phyloP scores from a whole-genome alignment of 306 rosid genomes.

The Mucuna pruriens region DNA sequence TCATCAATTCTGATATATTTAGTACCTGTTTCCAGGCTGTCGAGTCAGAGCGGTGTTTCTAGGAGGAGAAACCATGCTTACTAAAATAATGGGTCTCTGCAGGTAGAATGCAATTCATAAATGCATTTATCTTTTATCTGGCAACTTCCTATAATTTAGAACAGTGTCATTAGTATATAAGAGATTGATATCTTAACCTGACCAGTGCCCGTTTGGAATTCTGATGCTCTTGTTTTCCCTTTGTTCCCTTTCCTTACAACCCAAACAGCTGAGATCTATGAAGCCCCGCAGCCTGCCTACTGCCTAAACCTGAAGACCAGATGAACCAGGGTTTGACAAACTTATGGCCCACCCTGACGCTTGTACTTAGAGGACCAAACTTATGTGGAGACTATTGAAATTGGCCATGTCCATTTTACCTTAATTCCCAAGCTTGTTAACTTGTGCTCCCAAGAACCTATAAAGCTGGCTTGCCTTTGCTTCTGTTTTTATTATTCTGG shows the following conservation, averaged over 20 bases:
- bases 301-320: conserved; percentile 97
- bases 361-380: conserved; percentile 82
- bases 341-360: conserved; percentile 95
- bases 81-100: conserved; percentile 42
- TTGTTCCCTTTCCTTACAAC: conserved; percentile 92
- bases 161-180: conserved; percentile 46
- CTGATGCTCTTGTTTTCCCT: conserved; percentile 97
- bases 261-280: conserved; percentile 97
- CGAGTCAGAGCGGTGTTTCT: conserved; percentile 52
- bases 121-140: conserved; percentile 48
- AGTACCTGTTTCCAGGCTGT: conserved; percentile 47
- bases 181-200: conserved; percentile 76
- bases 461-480: conserved; percentile 60
- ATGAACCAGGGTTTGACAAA: conserved; percentile 96
- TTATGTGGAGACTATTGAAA: conserved; percentile 67
- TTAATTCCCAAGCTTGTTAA: conserved; percentile 75
- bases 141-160: conserved; percentile 47
- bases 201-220: conserved; percentile 75
- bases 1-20: conserved; percentile 33
- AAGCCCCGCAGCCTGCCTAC: conserved; percentile 99
- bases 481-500: conserved; percentile 55
- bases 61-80: conserved; percentile 63
- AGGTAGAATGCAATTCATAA: conserved; percentile 48
- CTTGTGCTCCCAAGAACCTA: conserved; percentile 85
- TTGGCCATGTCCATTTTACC: conserved; percentile 76